phyloP scores from a whole-genome alignment of 2,329 filamentous ascomycete genomes.

The Fusarium pseudograminearum region DNA sequence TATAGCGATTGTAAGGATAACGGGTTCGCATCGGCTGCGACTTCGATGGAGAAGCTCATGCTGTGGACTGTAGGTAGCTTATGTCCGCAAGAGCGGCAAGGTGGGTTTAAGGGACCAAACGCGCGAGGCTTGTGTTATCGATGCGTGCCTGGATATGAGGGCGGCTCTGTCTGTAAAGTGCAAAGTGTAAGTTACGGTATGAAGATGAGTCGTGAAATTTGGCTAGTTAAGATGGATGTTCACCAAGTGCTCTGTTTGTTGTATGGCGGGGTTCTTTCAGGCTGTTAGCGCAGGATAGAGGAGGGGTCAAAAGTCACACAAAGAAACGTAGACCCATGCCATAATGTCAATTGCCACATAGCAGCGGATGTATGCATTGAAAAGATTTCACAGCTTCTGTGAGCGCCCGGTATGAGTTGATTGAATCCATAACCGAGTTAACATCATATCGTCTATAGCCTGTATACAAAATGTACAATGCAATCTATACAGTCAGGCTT shows the following conservation, averaged over 20 bases:
- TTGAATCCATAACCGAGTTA: neutral
- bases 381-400: neutral
- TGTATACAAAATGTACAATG: neutral
- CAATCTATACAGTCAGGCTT: neutral
- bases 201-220: constrained; percentile 33
- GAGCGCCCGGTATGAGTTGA: neutral
- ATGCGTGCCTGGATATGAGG: constrained; percentile 5
- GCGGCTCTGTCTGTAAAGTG: constrained; percentile 19
- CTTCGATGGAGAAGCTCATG: constrained; percentile 81
- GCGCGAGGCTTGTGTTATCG: constrained; percentile 1
- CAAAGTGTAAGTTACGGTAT: constrained; percentile 28
- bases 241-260: constrained; percentile 33
- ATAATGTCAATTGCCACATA: constrained; percentile 25
- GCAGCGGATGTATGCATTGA: neutral
- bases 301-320: constrained; percentile 37
- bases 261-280: constrained; percentile 40
- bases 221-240: constrained; percentile 30
- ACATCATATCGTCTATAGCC: no score
- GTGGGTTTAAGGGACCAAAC: constrained; percentile 16
- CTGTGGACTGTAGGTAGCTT: constrained; percentile 40
- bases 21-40: constrained; percentile 83
- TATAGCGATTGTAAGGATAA: constrained; percentile 73
- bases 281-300: constrained; percentile 31
- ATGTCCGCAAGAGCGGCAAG: constrained; percentile 36
- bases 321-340: constrained; percentile 27